A percentile compares a stretch with the other conserved stretches of the same genome.
Evolutionary conservation across 2,329 filamentous ascomycete genomes (phyloP).

Genomic region (Periconia macrospinosa): DNA sequence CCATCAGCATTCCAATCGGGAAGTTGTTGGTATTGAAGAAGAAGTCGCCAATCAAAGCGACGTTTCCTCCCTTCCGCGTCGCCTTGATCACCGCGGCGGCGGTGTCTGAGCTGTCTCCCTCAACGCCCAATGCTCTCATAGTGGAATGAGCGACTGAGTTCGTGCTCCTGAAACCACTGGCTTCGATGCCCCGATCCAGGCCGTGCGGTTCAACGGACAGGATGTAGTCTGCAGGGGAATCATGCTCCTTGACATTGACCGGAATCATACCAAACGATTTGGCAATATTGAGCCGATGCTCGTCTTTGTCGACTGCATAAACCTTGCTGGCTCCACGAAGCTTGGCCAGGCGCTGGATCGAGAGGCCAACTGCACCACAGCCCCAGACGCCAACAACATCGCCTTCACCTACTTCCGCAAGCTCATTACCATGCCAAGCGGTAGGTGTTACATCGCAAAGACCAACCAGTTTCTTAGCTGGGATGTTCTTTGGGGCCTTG

Average conservation of each 20-base stretch:
- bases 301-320: slow-evolving; percentile 31
- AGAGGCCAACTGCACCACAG: slow-evolving; percentile 34
- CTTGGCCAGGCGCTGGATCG: slow-evolving; percentile 31
- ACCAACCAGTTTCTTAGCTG: background rate
- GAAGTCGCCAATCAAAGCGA: slow-evolving; percentile 11
- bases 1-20: background rate
- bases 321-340: slow-evolving; percentile 31
- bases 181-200: slow-evolving; percentile 7
- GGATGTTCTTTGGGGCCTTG: slow-evolving; percentile 1
- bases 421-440: slow-evolving; percentile 4
- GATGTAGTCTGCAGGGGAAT: slow-evolving; percentile 1
- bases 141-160: slow-evolving; percentile 1
- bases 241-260: slow-evolving; percentile 1
- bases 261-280: slow-evolving; percentile 1
- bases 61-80: slow-evolving; percentile 7
- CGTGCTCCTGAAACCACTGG: slow-evolving; percentile 8
- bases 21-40: slow-evolving; percentile 5
- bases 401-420: slow-evolving; percentile 11
- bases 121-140: slow-evolving; percentile 1
- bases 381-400: slow-evolving; percentile 35
- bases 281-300: slow-evolving; percentile 2
- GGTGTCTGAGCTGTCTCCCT: slow-evolving; percentile 8
- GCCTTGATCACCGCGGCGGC: slow-evolving; percentile 11
- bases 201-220: slow-evolving; percentile 6
- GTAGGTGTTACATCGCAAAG: slow-evolving; percentile 7